Base-by-base conservation (phyloP, 1,284 basidiomycete species). In the Trichosporon ovoides region DNA sequence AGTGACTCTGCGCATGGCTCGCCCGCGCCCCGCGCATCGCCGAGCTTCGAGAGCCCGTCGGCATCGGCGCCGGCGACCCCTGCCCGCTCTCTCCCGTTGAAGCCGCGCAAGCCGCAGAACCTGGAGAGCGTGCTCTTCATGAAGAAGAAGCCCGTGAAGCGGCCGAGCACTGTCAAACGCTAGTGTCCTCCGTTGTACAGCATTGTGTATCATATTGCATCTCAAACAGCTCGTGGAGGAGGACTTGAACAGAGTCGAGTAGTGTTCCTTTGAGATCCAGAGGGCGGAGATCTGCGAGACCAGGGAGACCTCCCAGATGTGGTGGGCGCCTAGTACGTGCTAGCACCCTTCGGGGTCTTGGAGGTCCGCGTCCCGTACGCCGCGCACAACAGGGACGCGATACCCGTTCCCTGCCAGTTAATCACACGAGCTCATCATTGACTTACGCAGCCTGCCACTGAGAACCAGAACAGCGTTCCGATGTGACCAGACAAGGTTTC, bases 401-500 rank as follows among this genome's bases (percentile, higher is more conserved):
- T 11, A 13, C 14, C 24, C 3, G 19, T 7, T 4, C 51, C 20
- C 34, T 22, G 20, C 18, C 31, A 34, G 13, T 22, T 18, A 51
- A 20, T 6, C 35, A 11, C 37, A 38, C 14, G 28, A 16, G 2
- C 7, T 18, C 10, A 16, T 20, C 12, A 7, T 6, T 2, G 6
- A 68, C 72, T 60, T 28, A 75, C 76, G 2, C 68, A 65, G n/a
- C 63, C 74, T 11, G 57, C 73, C 13, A 76, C 52, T 14, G 65
- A 64, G 11, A 77, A 43, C 74, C 74, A 77, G 7, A 76, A 49
- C 16, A 64, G 69, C 35, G 66, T 69, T 2, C 74, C 73, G 11
- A 76, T 58, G 40, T 68, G 64, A 0, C 57, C 71, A 3, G 60
- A 40, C 31, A 71, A 59, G 6, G 50, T 48, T 31, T 59, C 66